Conservation (phyloP, 2,329 filamentous ascomycete species). For the Aspergillus terreus region DNA sequence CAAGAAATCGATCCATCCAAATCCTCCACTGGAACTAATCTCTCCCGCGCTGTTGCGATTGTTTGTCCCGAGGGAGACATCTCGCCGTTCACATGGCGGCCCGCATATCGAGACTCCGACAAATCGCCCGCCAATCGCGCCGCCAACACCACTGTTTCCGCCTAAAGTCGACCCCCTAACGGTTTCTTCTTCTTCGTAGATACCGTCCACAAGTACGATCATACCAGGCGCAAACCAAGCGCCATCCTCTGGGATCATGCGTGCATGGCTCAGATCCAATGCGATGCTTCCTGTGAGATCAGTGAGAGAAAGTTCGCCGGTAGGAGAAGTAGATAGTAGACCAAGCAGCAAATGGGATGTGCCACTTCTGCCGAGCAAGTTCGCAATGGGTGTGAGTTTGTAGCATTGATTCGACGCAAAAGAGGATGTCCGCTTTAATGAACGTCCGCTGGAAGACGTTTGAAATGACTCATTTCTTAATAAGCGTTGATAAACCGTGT, state of each 20-base stretch:
- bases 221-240: constrained; percentile 94
- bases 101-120: constrained; percentile 87
- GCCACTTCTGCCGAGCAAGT: constrained; percentile 72
- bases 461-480: constrained; percentile 93
- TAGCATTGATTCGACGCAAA: constrained; percentile 62
- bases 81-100: constrained; percentile 82
- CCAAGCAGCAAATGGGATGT: constrained; percentile 83
- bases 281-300: constrained; percentile 86
- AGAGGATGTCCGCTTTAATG: constrained; percentile 56
- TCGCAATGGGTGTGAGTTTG: constrained; percentile 82
- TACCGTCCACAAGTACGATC: constrained; percentile 89
- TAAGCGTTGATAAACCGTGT: constrained; percentile 86
- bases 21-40: constrained; percentile 65
- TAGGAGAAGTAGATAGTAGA: constrained; percentile 74
- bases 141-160: constrained; percentile 77
- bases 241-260: constrained; percentile 76
- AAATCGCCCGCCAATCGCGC: constrained; percentile 87
- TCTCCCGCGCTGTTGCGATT: constrained; percentile 39
- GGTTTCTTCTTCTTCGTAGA: constrained; percentile 91
- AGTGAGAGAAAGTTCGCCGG: constrained; percentile 75
- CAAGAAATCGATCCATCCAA: constrained; percentile 96
- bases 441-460: constrained; percentile 59
- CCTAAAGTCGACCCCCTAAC: constrained; percentile 64
- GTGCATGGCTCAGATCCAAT: constrained; percentile 76
- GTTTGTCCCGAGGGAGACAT: constrained; percentile 70